Conservation (phyloP, 208 protist species). For the Leishmania arabica region DNA sequence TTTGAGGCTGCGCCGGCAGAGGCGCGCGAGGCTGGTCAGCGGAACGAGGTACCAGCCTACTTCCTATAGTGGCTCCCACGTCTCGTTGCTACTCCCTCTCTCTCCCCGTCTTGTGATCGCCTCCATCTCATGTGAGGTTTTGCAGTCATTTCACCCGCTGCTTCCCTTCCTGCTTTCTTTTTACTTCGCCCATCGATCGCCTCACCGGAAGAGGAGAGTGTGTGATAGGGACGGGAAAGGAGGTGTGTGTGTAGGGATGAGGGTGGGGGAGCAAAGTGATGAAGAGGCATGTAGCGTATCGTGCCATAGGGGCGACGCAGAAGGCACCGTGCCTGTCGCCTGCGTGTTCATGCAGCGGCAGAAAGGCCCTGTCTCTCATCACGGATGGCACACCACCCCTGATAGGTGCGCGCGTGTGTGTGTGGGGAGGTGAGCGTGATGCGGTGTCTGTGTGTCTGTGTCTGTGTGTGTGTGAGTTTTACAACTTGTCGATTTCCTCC, state of each 20-base stretch:
- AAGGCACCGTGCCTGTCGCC: background rate
- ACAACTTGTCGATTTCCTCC: background rate
- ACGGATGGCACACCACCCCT: background rate
- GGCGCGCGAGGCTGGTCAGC: constrained; percentile 69
- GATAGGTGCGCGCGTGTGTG: background rate
- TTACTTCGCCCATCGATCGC: background rate
- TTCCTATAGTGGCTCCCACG: constrained; percentile 50
- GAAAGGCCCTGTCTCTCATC: background rate
- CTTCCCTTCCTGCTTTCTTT: background rate
- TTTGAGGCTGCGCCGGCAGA: constrained; percentile 98
- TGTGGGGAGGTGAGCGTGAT: background rate
- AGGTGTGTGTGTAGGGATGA: too few species aligned
- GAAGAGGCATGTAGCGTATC: background rate
- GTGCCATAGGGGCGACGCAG: background rate
- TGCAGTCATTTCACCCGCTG: background rate
- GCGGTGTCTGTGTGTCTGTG: background rate
- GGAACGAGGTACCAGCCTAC: constrained; percentile 78
- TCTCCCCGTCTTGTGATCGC: background rate
- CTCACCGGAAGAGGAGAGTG: background rate
- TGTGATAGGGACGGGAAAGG: background rate
- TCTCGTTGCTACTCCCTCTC: background rate
- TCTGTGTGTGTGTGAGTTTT: background rate
- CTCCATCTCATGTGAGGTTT: background rate
- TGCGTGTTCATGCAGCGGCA: background rate
- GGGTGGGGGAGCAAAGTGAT: background rate